Evolutionary conservation across 2,329 filamentous ascomycete species (phyloP), one percentile per base, ranked within the genome.

Genomic region (Juglanconis sp.): DNA sequence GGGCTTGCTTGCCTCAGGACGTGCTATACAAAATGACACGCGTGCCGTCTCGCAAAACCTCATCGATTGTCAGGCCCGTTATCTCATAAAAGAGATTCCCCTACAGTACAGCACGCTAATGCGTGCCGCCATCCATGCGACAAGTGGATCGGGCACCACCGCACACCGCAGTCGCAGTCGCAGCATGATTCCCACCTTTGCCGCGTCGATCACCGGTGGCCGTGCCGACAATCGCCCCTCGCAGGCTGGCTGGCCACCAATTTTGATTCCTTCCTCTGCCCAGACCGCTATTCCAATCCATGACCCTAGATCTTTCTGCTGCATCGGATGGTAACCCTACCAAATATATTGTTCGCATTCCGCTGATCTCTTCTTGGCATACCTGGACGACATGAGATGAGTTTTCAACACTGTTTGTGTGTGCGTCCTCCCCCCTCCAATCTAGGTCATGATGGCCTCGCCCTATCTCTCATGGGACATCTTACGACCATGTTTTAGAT

Each of bases 281-380:
- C 49, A 62, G 60, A 62, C 60, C 60, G 60, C 60, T 51, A 60
- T 42, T 62, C 60, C 53, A 42, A 53, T 40, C 36, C 50, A 54
- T 24, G 32, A 40, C 46, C 35, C 36, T 46, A 44, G 53, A 38
- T 32, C 30, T 54, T 36, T 10, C 49, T 38, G 17, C 34, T 10
- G n/a, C 2, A 24, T 1, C 17, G 17, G 34, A 7, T 17, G 24
- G 49, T 13, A 24, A 30, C 36, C 55, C 55, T 48, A 36, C 40
- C 57, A 48, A 15, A 56, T 30, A 30, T 11, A 32, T 49, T 57
- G 31, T 44, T 10, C 4, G 3, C 40, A 51, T 51, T 44, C 31
- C 10, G 47, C 34, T 55, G 58, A 57, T 47, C 48, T 40, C 61
- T 54, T 52, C 50, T 56, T 50, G 38, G 56, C 40, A 42, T 40